Evolutionary conservation across 169 alveolate species (phyloP).

Genomic region (Eimeria falciformis): DNA sequence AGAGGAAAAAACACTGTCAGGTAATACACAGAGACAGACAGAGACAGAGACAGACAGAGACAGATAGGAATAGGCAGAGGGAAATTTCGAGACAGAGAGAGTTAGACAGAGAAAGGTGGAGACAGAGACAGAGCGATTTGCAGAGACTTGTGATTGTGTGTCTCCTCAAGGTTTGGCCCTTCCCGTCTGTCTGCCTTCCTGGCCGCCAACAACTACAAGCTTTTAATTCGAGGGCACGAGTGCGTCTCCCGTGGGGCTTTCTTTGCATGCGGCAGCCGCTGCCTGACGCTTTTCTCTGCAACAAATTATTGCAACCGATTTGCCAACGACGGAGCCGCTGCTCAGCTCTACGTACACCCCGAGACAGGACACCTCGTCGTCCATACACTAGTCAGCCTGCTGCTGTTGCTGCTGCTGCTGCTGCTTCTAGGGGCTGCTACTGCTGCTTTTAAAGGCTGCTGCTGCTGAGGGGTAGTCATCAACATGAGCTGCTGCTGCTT

Average conservation of each 20-base stretch:
- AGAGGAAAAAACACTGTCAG: slow-evolving; percentile 32
- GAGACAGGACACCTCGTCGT: background rate
- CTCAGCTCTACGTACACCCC: slow-evolving; percentile 35
- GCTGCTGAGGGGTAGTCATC: too few species aligned
- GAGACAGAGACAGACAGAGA: too few species aligned
- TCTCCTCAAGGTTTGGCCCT: background rate
- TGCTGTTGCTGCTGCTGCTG: too few species aligned
- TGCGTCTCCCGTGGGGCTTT: slow-evolving; percentile 28
- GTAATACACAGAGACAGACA: too few species aligned
- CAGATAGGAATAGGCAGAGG: too few species aligned
- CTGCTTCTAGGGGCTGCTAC: too few species aligned
- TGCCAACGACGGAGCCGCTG: slow-evolving; percentile 45
- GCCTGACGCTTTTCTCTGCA: slow-evolving; percentile 64
- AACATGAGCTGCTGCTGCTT: too few species aligned
- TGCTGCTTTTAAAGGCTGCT: too few species aligned
- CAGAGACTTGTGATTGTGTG: too few species aligned
- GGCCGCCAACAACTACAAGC: background rate
- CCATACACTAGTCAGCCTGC: background rate
- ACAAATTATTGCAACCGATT: slow-evolving; percentile 17
- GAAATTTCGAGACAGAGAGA: too few species aligned
- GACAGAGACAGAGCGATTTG: too few species aligned
- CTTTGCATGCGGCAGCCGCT: slow-evolving; percentile 2
- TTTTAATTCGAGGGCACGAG: slow-evolving; percentile 38
- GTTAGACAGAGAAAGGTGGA: too few species aligned
- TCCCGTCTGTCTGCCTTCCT: background rate